Conservation (phyloP, 73 alveolate genomes). For the Paraurostyla sp. region DNA sequence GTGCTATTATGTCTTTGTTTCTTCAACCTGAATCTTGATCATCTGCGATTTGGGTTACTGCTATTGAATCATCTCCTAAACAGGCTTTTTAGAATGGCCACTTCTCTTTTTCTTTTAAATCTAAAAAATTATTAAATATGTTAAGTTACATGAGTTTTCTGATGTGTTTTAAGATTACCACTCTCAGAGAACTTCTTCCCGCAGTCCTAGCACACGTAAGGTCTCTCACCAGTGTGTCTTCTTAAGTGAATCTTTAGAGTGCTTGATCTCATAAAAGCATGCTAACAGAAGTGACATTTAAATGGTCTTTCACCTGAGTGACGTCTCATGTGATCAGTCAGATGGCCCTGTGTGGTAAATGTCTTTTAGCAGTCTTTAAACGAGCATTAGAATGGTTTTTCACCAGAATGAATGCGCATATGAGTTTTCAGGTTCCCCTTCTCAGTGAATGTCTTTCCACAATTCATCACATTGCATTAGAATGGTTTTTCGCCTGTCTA, state of each 20-base stretch:
- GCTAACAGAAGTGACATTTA: conserved; percentile 39
- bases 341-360: conserved; percentile 78
- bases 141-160: conserved; percentile 80
- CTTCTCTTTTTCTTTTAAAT: background rate
- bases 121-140: background rate
- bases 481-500: conserved; percentile 83
- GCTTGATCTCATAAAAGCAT: conserved; percentile 73
- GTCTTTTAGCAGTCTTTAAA: conserved; percentile 79
- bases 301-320: conserved; percentile 72
- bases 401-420: conserved; percentile 90
- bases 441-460: conserved; percentile 82
- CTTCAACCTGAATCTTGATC: background rate
- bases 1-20: background rate
- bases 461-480: conserved; percentile 65
- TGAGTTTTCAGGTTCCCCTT: conserved; percentile 90
- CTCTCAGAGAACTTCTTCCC: conserved; percentile 81
- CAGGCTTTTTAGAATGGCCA: background rate
- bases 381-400: conserved; percentile 88
- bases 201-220: conserved; percentile 75
- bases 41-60: no score
- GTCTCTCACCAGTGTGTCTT: conserved; percentile 83
- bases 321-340: conserved; percentile 63
- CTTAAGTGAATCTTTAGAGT: conserved; percentile 75
- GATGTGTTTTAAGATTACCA: conserved; percentile 90
- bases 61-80: no score